Evolutionary conservation across 2,329 filamentous ascomycete genomes (phyloP), one percentile per base, ranked within the genome.

Genomic region (Colletotrichum orbiculare): DNA sequence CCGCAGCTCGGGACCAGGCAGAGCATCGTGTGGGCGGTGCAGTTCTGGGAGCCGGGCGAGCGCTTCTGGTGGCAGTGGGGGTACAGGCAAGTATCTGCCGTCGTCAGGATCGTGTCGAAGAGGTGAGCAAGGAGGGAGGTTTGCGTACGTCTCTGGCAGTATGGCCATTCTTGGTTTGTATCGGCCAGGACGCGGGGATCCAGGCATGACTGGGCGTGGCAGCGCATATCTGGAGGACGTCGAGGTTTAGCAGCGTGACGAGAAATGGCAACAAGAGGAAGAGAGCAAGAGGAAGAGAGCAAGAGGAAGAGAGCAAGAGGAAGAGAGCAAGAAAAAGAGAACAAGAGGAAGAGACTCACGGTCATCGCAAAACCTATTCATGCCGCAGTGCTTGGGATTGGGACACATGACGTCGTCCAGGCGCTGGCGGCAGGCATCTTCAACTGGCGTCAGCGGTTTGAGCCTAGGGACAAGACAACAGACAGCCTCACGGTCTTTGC

Each of bases 341-440:
- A 2, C 17, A 17, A 17, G 17, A 17, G 17, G 25, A 9, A 3
- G 8, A 15, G 2, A 48, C 67, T 8, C 49, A 67, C 68, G 68
- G 49, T 70, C 68, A 41, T 66, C 54, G 15, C 68, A 70, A 49
- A 57, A 70, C 11, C 60, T 67, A 6, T 54, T 37, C 11, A 54
- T 17, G n/a, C 66, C 66, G 5, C 49, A 7, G 9, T 34, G 47
- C 39, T 68, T 69, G 35, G 50, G 35, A 55, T 59, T 67, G 7
- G 67, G 56, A 10, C 68, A 70, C 68, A 70, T 70, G 34, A 56
- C 11, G 38, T 60, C 57, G 17, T 62, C 67, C 9, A 64, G 42
- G 4, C 68, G 65, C 33, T 68, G 63, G 3, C 67, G 68, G 35
- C 67, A 70, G 42, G 68, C 68, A 46, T 70, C 68, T 70, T 7